Evolutionary conservation across 2,329 filamentous ascomycete species (phyloP).

Genomic region (Macrophomina pseudophaseolina): DNA sequence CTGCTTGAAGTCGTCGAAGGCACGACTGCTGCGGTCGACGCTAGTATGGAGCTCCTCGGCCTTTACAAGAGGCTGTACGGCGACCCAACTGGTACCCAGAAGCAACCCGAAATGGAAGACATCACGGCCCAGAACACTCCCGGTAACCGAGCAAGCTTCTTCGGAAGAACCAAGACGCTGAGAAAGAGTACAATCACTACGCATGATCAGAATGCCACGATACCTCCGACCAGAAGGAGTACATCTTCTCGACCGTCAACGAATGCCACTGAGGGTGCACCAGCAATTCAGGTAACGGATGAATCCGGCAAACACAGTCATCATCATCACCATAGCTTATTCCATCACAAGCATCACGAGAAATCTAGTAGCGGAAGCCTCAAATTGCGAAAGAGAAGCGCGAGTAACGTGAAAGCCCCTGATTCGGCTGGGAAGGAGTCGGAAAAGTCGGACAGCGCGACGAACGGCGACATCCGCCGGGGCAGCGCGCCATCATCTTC

Average conservation of each 20-base stretch:
- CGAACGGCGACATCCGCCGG: constrained; percentile 9
- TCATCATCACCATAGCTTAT: constrained; percentile 36
- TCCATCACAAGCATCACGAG: constrained; percentile 42
- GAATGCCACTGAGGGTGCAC: constrained; percentile 51
- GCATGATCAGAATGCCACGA: constrained; percentile 39
- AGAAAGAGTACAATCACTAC: constrained; percentile 20
- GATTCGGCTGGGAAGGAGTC: constrained; percentile 35
- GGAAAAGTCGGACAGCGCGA: constrained; percentile 26
- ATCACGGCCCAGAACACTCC: constrained; percentile 34
- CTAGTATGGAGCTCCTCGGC: constrained; percentile 80
- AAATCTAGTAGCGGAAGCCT: constrained; percentile 46
- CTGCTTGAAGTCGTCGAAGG: constrained; percentile 84
- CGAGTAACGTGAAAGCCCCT: constrained; percentile 36
- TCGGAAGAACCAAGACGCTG: constrained; percentile 57
- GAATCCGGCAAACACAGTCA: constrained; percentile 40
- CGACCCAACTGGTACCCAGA: constrained; percentile 51
- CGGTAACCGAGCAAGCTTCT: constrained; percentile 58
- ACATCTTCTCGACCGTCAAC: constrained; percentile 33
- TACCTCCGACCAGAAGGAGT: constrained; percentile 50
- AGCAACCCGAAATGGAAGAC: constrained; percentile 30
- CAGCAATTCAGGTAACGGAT: constrained; percentile 76
- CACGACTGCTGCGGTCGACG: constrained; percentile 83
- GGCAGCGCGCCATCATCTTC: constrained; percentile 30
- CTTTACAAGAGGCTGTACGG: constrained; percentile 84
- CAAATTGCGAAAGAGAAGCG: constrained; percentile 46